Evolutionary conservation across 768 basidiomycete genomes (phyloP).

Genomic region (Steccherinum ochraceum): DNA sequence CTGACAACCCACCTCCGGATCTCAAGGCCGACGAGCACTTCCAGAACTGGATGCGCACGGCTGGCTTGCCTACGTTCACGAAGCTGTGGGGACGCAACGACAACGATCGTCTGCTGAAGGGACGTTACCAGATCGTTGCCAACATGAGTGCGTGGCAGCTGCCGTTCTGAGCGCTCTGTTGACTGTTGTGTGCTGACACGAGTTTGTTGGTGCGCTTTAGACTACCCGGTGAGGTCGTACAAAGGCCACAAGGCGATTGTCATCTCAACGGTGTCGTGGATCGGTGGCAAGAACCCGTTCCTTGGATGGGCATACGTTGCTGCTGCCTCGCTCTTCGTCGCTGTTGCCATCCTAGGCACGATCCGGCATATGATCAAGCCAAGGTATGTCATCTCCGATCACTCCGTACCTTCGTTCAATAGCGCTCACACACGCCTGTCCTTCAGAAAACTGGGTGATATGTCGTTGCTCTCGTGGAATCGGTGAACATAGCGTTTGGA

Average conservation of each 20-base stretch:
- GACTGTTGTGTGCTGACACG: slow-evolving; percentile 2
- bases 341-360: slow-evolving; percentile 84
- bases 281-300: slow-evolving; percentile 98
- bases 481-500: slow-evolving; percentile 29
- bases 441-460: slow-evolving; percentile 77
- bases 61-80: slow-evolving; percentile 93
- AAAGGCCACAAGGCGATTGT: slow-evolving; percentile 96
- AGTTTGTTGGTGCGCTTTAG: slow-evolving; percentile 33
- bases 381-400: slow-evolving; percentile 41
- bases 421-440: slow-evolving; percentile 3
- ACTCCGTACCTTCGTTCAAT: slow-evolving; percentile 1
- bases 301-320: slow-evolving; percentile 98
- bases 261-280: slow-evolving; percentile 96
- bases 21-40: slow-evolving; percentile 81
- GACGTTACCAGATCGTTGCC: slow-evolving; percentile 69
- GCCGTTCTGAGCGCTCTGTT: background rate
- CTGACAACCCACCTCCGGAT: slow-evolving; percentile 60
- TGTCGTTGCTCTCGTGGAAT: slow-evolving; percentile 85
- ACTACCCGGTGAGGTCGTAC: slow-evolving; percentile 88
- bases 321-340: slow-evolving; percentile 78
- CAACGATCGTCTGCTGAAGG: slow-evolving; percentile 57
- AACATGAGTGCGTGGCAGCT: slow-evolving; percentile 85
- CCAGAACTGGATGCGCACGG: slow-evolving; percentile 99
- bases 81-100: slow-evolving; percentile 95
- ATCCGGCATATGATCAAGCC: slow-evolving; percentile 90